A percentile compares a stretch with the other conserved stretches of the same genome.
Evolutionary conservation across 495 filamentous ascomycete species (phyloP).

Genomic region (Neurospora sp.): DNA sequence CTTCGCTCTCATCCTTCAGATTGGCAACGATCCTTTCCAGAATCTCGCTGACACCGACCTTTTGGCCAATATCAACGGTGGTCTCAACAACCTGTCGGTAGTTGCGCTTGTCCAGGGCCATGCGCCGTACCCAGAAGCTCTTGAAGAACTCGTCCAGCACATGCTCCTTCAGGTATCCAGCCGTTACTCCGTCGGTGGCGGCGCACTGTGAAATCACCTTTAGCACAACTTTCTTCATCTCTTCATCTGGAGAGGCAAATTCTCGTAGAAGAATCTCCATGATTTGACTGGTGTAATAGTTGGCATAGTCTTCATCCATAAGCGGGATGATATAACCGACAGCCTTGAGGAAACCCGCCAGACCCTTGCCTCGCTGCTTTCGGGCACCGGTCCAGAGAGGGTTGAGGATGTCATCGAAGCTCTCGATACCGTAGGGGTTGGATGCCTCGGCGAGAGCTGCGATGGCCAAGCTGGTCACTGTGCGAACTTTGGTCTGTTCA

Average conservation of each 20-base stretch:
- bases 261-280: conserved; percentile 98
- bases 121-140: conserved; percentile 94
- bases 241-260: conserved; percentile 92
- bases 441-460: conserved; percentile 94
- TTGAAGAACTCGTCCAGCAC: conserved; percentile 97
- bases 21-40: conserved; percentile 87
- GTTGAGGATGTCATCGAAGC: conserved; percentile 94
- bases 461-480: conserved; percentile 89
- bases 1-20: conserved; percentile 95
- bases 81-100: conserved; percentile 97
- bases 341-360: conserved; percentile 93
- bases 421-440: conserved; percentile 98
- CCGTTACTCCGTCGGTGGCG: conserved; percentile 87
- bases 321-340: conserved; percentile 97
- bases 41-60: conserved; percentile 92
- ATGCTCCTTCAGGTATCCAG: conserved; percentile 86
- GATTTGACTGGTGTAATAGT: conserved; percentile 97
- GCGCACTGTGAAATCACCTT: conserved; percentile 98
- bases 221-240: conserved; percentile 99
- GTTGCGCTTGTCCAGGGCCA: conserved; percentile 94
- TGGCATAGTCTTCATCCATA: conserved; percentile 99
- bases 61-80: conserved; percentile 93
- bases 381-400: conserved; percentile 93
- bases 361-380: conserved; percentile 91
- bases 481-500: conserved; percentile 94